These are phyloP conservation scores for Fusarium sublunatum DNA, from an alignment of 2,329 filamentous ascomycete genomes.

Conservation along the genomic window DNA sequence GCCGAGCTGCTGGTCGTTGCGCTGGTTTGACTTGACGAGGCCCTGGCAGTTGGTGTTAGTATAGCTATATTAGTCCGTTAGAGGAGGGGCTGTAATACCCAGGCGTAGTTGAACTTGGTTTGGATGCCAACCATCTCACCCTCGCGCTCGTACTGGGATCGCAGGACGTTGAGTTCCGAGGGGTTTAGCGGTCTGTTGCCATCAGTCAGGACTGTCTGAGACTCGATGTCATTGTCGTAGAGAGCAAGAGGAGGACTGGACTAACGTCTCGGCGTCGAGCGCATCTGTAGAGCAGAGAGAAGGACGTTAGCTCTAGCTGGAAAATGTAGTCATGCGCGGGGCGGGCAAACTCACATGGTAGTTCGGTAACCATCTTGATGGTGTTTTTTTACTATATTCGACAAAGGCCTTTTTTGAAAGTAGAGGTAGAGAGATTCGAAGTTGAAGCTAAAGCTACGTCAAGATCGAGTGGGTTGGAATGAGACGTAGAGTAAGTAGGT, in stretches of 20 bases:
- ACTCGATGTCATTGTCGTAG: background rate
- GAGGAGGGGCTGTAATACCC: slow-evolving; percentile 67
- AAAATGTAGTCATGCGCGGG: slow-evolving; percentile 8
- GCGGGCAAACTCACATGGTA: slow-evolving; percentile 58
- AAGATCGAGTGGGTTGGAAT: slow-evolving; percentile 3
- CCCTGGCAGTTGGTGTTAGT: slow-evolving; percentile 62
- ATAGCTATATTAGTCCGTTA: background rate
- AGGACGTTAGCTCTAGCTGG: slow-evolving; percentile 21
- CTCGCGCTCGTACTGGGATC: slow-evolving; percentile 96
- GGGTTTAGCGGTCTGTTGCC: slow-evolving; percentile 81
- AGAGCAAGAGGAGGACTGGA: slow-evolving; percentile 47
- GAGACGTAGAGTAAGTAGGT: slow-evolving; percentile 2
- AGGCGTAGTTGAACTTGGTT: slow-evolving; percentile 99
- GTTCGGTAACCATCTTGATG: slow-evolving; percentile 59
- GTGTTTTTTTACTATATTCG: background rate
- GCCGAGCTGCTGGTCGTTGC: slow-evolving; percentile 91
- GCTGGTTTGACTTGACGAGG: slow-evolving; percentile 89
- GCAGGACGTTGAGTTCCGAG: slow-evolving; percentile 90
- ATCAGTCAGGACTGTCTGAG: slow-evolving; percentile 18
- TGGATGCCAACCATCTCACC: slow-evolving; percentile 96
- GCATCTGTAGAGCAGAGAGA: slow-evolving; percentile 73
- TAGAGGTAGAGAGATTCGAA: too few relatives aligned
- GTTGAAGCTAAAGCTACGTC: slow-evolving; percentile 1
- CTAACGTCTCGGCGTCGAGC: slow-evolving; percentile 93
- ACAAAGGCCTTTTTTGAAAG: background rate